Evolutionary conservation across 164 flowering plant species (phyloP), one percentile per base, ranked within the genome.

Genomic region (Macadamia integrifolia): DNA sequence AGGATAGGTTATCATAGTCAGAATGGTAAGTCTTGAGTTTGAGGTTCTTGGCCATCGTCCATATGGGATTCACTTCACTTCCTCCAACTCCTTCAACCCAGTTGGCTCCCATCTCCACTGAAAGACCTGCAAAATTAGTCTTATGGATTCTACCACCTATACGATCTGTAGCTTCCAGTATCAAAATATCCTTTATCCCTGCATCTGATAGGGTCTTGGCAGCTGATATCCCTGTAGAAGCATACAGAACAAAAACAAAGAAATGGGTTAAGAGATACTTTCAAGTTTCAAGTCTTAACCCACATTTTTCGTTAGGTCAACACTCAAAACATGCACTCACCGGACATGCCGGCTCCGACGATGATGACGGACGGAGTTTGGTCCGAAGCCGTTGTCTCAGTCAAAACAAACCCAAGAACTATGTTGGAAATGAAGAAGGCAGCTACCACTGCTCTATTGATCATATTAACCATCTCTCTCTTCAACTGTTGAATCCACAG

Each of bases 41-140:
- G 31, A 76, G 76, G 60, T 78, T 64, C 7, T 80, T 74, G 32
- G 66, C 81, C 71, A 83, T 77, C 12, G 69, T 57, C 81, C 75
- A 81, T 12, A 81, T 67, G 14, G 81, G 82, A 32, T 78, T 81
- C 9, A 58, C 59, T 61, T 76, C 48, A 42, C 64, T 13, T 9
- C 80, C 82, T 14, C 71, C 73, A 46, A 75, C 80, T 28, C 82
- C 82, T 68, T 79, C 80, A 0, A 81, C 78, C 84, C 84, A 81
- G 50, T 81, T 81, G 3, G 84, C 84, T 48, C 84, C 84, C 31
- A 77, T 59, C 70, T 81, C 84, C n/a, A 81, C 74, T 3, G 73
- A 68, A 17, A 75, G 6, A 2, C 85, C 85, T 18, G 77, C 72
- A 62, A 81, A 81, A 13, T 69, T 59, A 1, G 75, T 70, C 30